Percentiles rank a stretch among this genome's conserved stretches.
Evolutionary conservation across 352 stramenopile genomes (phyloP).

Genomic region (Plasmopara viticola): DNA sequence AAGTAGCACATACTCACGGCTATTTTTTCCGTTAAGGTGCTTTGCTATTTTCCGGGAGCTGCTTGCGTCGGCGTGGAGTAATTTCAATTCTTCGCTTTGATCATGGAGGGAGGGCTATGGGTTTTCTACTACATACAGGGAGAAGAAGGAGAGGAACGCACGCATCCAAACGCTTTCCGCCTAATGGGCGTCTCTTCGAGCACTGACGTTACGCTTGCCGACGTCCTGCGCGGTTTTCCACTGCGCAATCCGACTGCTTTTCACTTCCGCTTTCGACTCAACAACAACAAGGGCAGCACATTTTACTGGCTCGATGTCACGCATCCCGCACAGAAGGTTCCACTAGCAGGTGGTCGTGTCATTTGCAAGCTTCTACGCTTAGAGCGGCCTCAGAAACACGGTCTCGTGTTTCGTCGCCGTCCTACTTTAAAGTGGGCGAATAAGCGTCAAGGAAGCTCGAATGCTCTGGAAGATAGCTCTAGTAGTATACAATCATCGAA

Average conservation of each 20-base stretch:
- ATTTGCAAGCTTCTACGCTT: constrained; percentile 82
- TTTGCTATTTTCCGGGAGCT: no score
- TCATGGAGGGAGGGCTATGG: constrained; percentile 44
- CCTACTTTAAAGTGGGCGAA: constrained; percentile 60
- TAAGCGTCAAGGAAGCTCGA: constrained; percentile 18
- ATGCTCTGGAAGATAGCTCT: constrained; percentile 12
- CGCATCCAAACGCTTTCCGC: constrained; percentile 77
- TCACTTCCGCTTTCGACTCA: constrained; percentile 85
- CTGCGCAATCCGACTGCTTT: constrained; percentile 42
- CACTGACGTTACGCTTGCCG: constrained; percentile 56
- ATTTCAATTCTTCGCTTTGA: background rate
- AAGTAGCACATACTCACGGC: no score
- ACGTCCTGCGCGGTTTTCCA: constrained; percentile 65
- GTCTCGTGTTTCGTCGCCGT: constrained; percentile 68
- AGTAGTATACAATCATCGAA: constrained; percentile 10
- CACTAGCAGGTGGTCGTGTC: constrained; percentile 63
- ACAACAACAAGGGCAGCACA: constrained; percentile 42
- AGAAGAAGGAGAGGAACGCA: constrained; percentile 77
- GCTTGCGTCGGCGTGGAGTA: background rate
- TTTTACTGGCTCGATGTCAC: constrained; percentile 81
- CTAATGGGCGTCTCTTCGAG: constrained; percentile 14
- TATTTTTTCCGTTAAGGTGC: no score
- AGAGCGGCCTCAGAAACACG: constrained; percentile 39
- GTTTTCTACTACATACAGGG: constrained; percentile 87
- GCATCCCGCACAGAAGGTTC: constrained; percentile 51